These are phyloP conservation scores for Sisymbrium altissimum DNA, from an alignment of 345 rosid species.

Conservation along the genomic window DNA sequence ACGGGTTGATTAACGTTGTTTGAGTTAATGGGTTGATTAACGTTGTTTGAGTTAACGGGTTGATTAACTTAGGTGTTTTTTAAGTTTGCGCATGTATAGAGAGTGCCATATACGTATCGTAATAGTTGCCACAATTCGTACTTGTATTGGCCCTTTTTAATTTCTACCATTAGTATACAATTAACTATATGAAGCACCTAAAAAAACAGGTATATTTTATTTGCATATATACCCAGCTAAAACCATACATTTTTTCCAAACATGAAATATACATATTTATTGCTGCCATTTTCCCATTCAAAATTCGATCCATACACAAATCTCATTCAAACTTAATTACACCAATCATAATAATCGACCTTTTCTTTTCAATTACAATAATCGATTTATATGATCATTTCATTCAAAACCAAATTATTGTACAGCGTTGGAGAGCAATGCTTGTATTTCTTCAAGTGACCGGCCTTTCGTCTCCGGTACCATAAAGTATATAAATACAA, in stretches of 20 bases:
- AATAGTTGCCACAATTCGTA: neutral
- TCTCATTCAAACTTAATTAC: conserved; percentile 18
- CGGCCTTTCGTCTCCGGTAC: conserved; percentile 65
- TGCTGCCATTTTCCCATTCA: neutral
- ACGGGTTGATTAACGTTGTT: neutral
- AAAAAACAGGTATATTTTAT: no score
- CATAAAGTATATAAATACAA: conserved; percentile 41
- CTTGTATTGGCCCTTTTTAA: no score
- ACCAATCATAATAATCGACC: neutral
- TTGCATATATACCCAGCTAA: no score
- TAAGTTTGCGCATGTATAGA: neutral
- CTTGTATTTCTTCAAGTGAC: conserved; percentile 64
- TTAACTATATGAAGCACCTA: no score
- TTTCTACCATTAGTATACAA: no score
- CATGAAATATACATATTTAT: neutral
- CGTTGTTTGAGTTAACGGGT: no score
- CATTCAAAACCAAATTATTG: neutral
- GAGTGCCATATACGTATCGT: neutral
- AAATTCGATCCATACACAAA: neutral
- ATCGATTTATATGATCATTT: conserved; percentile 3
- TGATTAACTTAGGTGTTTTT: neutral
- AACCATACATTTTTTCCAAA: neutral
- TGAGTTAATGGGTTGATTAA: neutral
- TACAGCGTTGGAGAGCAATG: conserved; percentile 30
- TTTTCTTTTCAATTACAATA: neutral